Evolutionary conservation across 768 basidiomycete species (phyloP).

Genomic region (Ramaria rubella): DNA sequence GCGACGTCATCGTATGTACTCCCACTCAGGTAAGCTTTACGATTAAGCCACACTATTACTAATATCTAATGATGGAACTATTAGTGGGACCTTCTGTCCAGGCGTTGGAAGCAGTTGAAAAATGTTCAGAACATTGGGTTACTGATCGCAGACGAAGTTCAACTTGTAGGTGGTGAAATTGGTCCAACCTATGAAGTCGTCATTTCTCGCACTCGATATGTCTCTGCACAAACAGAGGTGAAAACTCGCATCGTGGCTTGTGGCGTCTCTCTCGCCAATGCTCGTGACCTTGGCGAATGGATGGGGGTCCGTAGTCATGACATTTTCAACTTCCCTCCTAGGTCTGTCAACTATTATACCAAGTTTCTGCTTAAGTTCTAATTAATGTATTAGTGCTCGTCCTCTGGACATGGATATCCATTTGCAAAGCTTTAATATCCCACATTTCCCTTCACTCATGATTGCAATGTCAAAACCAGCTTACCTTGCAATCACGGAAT

Average conservation of each 20-base stretch:
- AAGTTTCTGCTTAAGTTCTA: background rate
- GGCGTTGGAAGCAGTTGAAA: slow-evolving; percentile 95
- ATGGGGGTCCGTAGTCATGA: slow-evolving; percentile 90
- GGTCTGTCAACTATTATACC: slow-evolving; percentile 35
- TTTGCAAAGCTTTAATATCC: slow-evolving; percentile 88
- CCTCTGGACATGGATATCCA: slow-evolving; percentile 97
- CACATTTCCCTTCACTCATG: slow-evolving; percentile 99
- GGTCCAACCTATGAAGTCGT: slow-evolving; percentile 96
- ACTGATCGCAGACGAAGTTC: slow-evolving; percentile 91
- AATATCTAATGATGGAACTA: background rate
- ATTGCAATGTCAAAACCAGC: slow-evolving; percentile 99
- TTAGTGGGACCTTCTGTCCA: slow-evolving; percentile 92
- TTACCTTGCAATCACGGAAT: slow-evolving; percentile 86
- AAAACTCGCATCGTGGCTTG: slow-evolving; percentile 94
- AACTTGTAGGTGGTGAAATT: slow-evolving; percentile 89
- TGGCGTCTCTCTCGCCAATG: slow-evolving; percentile 92
- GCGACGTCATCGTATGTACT: slow-evolving; percentile 91
- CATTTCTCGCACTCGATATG: slow-evolving; percentile 93
- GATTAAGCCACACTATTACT: background rate
- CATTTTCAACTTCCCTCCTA: slow-evolving; percentile 96
- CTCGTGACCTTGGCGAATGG: slow-evolving; percentile 95
- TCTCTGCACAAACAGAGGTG: slow-evolving; percentile 86
- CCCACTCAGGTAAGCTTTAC: slow-evolving; percentile 67
- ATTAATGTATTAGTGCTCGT: slow-evolving; percentile 57
- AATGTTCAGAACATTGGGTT: slow-evolving; percentile 92